Evolutionary conservation across 106 monocot species (phyloP).

Genomic region (Acanthochlamys bracteata): DNA sequence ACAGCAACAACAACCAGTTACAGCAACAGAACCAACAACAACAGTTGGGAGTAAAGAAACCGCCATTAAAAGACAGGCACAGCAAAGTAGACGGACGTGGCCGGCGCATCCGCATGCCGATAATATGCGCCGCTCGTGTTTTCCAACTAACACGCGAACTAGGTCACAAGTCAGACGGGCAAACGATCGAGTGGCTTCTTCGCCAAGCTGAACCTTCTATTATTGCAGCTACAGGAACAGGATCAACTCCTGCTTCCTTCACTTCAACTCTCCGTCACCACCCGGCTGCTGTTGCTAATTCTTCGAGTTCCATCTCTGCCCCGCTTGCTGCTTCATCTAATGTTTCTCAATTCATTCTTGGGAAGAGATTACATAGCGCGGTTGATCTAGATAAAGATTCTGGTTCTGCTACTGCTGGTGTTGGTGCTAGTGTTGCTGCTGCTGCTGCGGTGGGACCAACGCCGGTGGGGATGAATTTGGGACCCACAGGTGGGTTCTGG

Average conservation of each 20-base stretch:
- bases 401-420: neutral
- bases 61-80: constrained; percentile 20
- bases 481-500: constrained; percentile 48
- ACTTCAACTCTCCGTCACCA: constrained; percentile 3
- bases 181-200: constrained; percentile 33
- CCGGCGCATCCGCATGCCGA: constrained; percentile 30
- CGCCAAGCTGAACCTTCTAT: constrained; percentile 30
- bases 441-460: neutral
- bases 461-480: constrained; percentile 7
- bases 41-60: constrained; percentile 3
- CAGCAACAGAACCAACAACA: no score
- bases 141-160: constrained; percentile 35
- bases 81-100: constrained; percentile 30
- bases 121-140: constrained; percentile 27
- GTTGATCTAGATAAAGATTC: constrained; percentile 11
- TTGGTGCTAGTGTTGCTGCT: no score
- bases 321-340: no score
- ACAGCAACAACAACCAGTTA: no score
- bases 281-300: neutral
- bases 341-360: constrained; percentile 21
- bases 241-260: constrained; percentile 14
- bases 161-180: constrained; percentile 27
- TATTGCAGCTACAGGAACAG: constrained; percentile 27
- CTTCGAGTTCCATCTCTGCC: neutral
- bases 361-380: constrained; percentile 34